phyloP scores from a whole-genome alignment of 805 yeast species.

The Cyberlindnera maritima region DNA sequence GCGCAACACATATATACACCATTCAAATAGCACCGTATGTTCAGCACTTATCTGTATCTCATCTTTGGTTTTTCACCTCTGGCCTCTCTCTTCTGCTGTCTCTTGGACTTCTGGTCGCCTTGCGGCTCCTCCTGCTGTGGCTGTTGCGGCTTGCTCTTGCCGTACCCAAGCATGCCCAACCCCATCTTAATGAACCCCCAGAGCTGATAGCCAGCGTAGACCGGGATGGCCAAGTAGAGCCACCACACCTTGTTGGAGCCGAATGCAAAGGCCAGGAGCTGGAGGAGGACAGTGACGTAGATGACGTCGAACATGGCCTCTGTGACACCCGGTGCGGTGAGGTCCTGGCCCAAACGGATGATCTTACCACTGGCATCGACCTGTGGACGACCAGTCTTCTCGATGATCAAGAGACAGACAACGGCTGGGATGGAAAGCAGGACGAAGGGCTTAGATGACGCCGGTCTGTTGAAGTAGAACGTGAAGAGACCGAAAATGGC shows the following conservation, averaged over 20 bases:
- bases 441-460: conserved; percentile 28
- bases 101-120: conserved; percentile 32
- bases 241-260: conserved; percentile 47
- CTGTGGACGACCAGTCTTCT: conserved; percentile 48
- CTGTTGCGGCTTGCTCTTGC: conserved; percentile 1
- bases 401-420: conserved; percentile 41
- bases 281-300: conserved; percentile 50
- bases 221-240: conserved; percentile 41
- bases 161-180: conserved; percentile 25
- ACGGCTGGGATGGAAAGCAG: conserved; percentile 32
- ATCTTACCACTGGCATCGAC: conserved; percentile 37
- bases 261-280: conserved; percentile 41
- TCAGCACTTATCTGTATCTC: conserved; percentile 31
- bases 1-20: neutral
- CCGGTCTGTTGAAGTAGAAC: conserved; percentile 37
- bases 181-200: conserved; percentile 33
- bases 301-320: conserved; percentile 56
- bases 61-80: conserved; percentile 36
- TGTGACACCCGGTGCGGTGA: conserved; percentile 45
- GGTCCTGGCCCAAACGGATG: conserved; percentile 45
- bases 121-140: neutral
- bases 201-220: conserved; percentile 43
- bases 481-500: conserved; percentile 28
- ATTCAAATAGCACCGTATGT: too few species aligned
- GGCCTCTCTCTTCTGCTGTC: conserved; percentile 40